Evolutionary conservation across 1,284 basidiomycete species (phyloP), one percentile per base, ranked within the genome.

Genomic region (Ustilago crameri): DNA sequence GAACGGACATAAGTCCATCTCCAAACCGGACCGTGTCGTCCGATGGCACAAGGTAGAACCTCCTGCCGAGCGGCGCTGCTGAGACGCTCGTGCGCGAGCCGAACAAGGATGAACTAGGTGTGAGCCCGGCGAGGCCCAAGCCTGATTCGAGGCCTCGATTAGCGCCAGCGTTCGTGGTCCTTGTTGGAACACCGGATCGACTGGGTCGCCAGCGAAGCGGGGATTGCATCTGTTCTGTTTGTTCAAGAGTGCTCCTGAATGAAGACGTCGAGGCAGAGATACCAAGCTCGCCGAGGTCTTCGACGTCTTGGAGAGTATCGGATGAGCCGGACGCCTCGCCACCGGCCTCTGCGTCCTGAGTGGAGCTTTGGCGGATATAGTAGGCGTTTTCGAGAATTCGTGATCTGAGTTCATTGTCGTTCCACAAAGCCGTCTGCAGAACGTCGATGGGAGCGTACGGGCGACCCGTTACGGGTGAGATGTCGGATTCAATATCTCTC

Each of bases 21-120:
- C 94, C 94, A 44, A 94, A 87, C 18, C 92, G 89, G 56, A 88
- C 82, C 0, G 92, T 94, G 3, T 90, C 89, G 79, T 95, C 91
- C 2, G 83, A 82, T 1, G 91, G 89, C 0, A 95, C 87, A 3
- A 90, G 89, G 77, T 89, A 93, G 82, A 89, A 93, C 0, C 84
- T 73, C 46, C 71, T 76, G 42, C 24, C 45, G 4, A 76, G 65
- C 23, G 73, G 49, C 2, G 51, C 68, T 1, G 52, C 50, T 26
- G 47, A 47, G n/a, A 60, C 72, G 5, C 74, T 62, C 1, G 62
- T 58, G 20, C 49, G 18, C 2, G 62, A 40, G 14, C 74, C 69
- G 9, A 66, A 43, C 55, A 70, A 56, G 20, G 75, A 48, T 14
- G 75, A 66, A 27, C 63, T 69, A 7, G 57, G 51, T n/a, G 48